Base-by-base conservation (phyloP, 768 basidiomycete species). In the Boletus sp. region DNA sequence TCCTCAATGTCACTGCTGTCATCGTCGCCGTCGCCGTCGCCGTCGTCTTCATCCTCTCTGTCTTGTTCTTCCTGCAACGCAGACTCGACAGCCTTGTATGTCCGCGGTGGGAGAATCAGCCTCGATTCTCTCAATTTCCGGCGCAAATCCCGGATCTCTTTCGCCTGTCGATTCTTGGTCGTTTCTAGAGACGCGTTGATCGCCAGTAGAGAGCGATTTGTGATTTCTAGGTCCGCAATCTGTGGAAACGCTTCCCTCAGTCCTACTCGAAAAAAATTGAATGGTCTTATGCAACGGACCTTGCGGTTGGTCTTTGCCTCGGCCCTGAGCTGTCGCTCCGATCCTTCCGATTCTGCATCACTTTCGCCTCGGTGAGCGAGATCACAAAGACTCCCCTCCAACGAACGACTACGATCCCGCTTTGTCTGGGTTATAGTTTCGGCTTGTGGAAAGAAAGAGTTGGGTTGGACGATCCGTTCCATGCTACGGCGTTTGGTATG, bases 201-300 rank as follows among this genome's bases (percentile, higher is more conserved):
- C 2, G 84, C 83, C 43, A 95, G 77, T 17, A 96, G 78, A 1
- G 93, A 96, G 33, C 82, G 79, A 69, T 93, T 95, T 7, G 90
- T 87, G 64, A 96, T 96, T 71, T 95, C 90, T 11, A 96, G 77
- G 73, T 96, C 93, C 13, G 88, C 90, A 54, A 96, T 95, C 93
- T 96, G 54, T 17, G 53, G 23, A 39, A 47, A 57, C 15, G n/a
- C 14, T 35, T 41, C 38, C 13, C 23, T 62, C 33, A 56, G 50
- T 29, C 49, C 32, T 41, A 25, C 29, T 34, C 21, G 14, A 34
- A 35, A 27, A 46, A 38, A 48, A n/a, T n/a, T 14, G 25, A 29
- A 47, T 0, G 39, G 19, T 8, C 30, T 44, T 38, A 27, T 32
- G 37, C 17, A 45, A 64, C 70, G 30, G 57, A 91, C 90, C 84